phyloP scores from a whole-genome alignment of 2,329 filamentous ascomycete genomes.

The Botrytis aclada region DNA sequence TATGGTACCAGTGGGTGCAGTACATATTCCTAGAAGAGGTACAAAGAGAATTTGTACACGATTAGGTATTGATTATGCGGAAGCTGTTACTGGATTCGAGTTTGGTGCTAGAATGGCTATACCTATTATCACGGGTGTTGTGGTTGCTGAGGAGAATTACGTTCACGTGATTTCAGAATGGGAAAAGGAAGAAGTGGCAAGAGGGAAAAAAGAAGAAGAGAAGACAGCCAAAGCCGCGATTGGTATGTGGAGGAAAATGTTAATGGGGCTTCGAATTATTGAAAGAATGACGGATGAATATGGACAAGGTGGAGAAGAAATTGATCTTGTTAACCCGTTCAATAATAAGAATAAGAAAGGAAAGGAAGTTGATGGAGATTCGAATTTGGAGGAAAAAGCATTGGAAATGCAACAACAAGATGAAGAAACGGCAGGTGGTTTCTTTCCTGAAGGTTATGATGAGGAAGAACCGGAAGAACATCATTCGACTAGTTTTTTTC shows the following conservation, averaged over 20 bases:
- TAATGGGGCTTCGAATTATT: slow-evolving; percentile 80
- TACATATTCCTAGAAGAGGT: slow-evolving; percentile 77
- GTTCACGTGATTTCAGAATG: slow-evolving; percentile 74
- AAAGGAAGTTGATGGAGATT: slow-evolving; percentile 32
- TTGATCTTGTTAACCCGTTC: slow-evolving; percentile 55
- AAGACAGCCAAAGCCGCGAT: slow-evolving; percentile 75
- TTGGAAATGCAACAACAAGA: slow-evolving; percentile 39
- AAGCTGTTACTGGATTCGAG: slow-evolving; percentile 94
- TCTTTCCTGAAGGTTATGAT: slow-evolving; percentile 56
- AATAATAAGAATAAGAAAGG: slow-evolving; percentile 41
- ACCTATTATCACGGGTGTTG: slow-evolving; percentile 85
- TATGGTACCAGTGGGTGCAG: slow-evolving; percentile 84
- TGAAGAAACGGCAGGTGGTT: slow-evolving; percentile 58
- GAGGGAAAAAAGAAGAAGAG: slow-evolving; percentile 73
- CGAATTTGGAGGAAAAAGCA: slow-evolving; percentile 30
- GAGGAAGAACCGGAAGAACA: slow-evolving; percentile 41
- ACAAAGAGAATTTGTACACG: slow-evolving; percentile 78
- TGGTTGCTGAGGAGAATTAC: slow-evolving; percentile 78
- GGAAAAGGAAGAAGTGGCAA: slow-evolving; percentile 72
- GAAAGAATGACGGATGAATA: slow-evolving; percentile 76
- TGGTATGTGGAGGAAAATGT: slow-evolving; percentile 78
- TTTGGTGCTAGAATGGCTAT: slow-evolving; percentile 94
- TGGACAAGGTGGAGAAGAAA: slow-evolving; percentile 52
- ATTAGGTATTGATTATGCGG: slow-evolving; percentile 82
- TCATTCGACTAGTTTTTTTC: slow-evolving; percentile 33